Conservation (phyloP, 441 rosid species). For the Gossypium lobatum region DNA sequence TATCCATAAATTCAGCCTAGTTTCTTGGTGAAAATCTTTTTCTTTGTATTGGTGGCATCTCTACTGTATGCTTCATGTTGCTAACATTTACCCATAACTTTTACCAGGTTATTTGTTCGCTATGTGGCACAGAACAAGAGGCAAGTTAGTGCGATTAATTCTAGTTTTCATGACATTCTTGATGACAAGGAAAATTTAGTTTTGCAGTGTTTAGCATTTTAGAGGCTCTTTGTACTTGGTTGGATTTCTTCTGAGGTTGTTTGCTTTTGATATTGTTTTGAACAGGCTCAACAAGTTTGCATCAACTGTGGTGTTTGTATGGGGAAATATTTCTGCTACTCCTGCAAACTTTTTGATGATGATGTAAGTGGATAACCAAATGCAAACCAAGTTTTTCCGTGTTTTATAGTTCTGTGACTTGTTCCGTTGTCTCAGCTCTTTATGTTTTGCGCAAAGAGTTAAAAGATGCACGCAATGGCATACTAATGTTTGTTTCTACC, state of each 20-base stretch:
- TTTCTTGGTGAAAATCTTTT: not conserved
- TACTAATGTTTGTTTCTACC: conserved; percentile 10
- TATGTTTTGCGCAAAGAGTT: not conserved
- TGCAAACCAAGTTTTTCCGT: not conserved
- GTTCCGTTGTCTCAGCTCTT: not conserved
- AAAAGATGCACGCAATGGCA: not conserved
- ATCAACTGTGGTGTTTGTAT: conserved; percentile 81
- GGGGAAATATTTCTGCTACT: conserved; percentile 73
- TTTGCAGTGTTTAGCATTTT: not conserved
- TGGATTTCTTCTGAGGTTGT: not conserved
- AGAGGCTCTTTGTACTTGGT: not conserved
- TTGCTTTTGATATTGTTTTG: not conserved
- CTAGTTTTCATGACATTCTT: not conserved
- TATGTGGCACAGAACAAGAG: conserved; percentile 85
- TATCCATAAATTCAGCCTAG: not conserved
- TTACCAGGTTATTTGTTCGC: conserved; percentile 69
- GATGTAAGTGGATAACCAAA: conserved; percentile 48
- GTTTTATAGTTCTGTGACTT: not conserved
- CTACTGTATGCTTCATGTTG: not conserved
- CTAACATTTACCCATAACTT: conserved; percentile 8
- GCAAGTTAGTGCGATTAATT: conserved; percentile 29
- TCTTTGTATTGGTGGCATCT: not conserved
- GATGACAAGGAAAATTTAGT: not conserved
- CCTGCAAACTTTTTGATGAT: conserved; percentile 84
- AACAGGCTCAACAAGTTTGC: conserved; percentile 68